Evolutionary conservation across 306 rosid species (phyloP).

Genomic region (Quercus wislizeni): DNA sequence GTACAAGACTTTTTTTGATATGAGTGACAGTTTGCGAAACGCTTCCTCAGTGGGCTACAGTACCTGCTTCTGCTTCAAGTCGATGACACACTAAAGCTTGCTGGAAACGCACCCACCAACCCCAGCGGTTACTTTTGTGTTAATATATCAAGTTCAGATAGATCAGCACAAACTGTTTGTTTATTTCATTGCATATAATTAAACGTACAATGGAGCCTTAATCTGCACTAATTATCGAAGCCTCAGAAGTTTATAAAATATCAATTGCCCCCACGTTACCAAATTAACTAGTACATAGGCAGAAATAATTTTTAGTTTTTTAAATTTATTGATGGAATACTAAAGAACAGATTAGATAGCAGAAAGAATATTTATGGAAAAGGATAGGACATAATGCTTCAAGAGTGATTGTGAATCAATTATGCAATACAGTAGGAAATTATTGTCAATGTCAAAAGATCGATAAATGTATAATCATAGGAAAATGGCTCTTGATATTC

Average conservation of each 20-base stretch:
- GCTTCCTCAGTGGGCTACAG: neutral
- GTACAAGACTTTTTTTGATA: neutral
- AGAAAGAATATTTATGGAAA: too few relatives aligned
- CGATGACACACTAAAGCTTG: neutral
- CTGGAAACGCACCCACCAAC: slow-evolving; percentile 6
- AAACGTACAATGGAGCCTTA: neutral
- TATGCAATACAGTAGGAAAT: neutral
- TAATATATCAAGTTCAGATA: neutral
- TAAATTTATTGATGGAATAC: too few relatives aligned
- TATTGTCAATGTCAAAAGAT: neutral
- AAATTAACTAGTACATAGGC: neutral
- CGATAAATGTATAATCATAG: neutral
- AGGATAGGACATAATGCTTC: too few relatives aligned
- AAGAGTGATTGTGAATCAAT: too few relatives aligned
- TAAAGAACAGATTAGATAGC: too few relatives aligned
- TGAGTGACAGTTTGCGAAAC: too few relatives aligned
- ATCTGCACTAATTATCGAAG: neutral
- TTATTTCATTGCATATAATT: neutral
- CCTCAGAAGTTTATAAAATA: neutral
- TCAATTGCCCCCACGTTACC: neutral
- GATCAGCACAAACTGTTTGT: neutral
- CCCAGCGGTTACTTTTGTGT: neutral
- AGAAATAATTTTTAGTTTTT: too few relatives aligned
- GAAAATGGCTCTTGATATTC: neutral
- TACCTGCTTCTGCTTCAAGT: neutral